phyloP scores from a whole-genome alignment of 2,329 filamentous ascomycete species.

The Sporothrix sp. region DNA sequence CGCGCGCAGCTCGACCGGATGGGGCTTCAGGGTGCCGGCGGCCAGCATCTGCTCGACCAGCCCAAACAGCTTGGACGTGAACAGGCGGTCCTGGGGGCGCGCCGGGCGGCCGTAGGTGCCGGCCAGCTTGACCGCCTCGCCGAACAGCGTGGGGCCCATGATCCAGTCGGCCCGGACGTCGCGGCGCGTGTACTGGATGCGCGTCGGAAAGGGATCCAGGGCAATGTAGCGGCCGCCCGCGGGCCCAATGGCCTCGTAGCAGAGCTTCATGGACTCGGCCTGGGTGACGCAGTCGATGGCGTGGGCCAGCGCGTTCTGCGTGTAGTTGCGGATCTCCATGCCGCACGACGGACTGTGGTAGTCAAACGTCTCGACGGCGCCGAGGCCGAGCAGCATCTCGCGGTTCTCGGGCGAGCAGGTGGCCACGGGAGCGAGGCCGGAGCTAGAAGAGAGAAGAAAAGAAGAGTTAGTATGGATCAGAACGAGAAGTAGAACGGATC shows the following conservation, averaged over 20 bases:
- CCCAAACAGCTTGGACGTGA: conserved; percentile 6
- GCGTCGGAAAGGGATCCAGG: conserved; percentile 14
- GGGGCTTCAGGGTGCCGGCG: conserved; percentile 11
- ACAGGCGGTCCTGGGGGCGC: conserved; percentile 13
- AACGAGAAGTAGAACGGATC: neutral
- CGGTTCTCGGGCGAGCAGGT: conserved; percentile 16
- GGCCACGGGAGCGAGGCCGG: conserved; percentile 12
- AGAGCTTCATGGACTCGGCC: conserved; percentile 13
- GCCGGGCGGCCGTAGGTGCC: conserved; percentile 14
- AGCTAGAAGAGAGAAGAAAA: neutral
- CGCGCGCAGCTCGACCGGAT: conserved; percentile 13
- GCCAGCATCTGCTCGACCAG: conserved; percentile 12
- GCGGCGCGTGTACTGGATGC: conserved; percentile 14
- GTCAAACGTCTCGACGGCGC: conserved; percentile 18
- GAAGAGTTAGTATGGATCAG: neutral
- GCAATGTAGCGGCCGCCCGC: conserved; percentile 13
- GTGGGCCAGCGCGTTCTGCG: conserved; percentile 11
- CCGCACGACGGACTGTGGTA: conserved; percentile 17
- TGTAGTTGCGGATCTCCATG: conserved; percentile 18
- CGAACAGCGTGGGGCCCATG: conserved; percentile 13
- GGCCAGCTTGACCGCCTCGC: conserved; percentile 11
- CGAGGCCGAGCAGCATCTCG: conserved; percentile 9
- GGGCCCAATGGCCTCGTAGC: conserved; percentile 16
- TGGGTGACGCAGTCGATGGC: conserved; percentile 17
- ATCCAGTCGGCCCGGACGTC: conserved; percentile 14